phyloP scores from a whole-genome alignment of 441 rosid species.

The Gossypium schwendimanii region DNA sequence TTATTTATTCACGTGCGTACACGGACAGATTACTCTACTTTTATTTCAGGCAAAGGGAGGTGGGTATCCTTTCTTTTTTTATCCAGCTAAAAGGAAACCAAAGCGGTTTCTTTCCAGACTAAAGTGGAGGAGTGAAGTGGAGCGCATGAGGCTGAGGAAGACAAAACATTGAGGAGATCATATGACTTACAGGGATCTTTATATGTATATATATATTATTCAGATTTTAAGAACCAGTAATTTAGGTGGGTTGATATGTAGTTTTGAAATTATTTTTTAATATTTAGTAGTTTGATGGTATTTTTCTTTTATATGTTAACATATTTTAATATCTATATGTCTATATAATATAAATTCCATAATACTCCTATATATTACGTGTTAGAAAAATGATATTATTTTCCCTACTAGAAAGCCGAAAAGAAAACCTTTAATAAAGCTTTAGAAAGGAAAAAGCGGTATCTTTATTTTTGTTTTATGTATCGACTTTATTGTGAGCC shows the following conservation, averaged over 20 bases:
- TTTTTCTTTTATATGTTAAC: neutral
- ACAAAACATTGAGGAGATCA: neutral
- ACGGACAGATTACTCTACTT: neutral
- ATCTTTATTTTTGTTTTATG: neutral
- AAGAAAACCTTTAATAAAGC: neutral
- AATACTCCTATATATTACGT: too few species aligned
- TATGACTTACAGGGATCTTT: neutral
- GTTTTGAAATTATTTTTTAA: too few species aligned
- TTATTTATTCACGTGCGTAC: neutral
- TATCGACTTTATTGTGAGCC: neutral
- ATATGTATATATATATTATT: neutral
- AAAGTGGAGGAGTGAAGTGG: constrained; percentile 1
- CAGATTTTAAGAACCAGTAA: neutral
- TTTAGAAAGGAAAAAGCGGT: neutral
- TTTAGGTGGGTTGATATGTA: neutral
- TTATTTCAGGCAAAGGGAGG: neutral
- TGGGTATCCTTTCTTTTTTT: neutral
- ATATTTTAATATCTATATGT: neutral
- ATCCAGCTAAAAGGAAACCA: neutral
- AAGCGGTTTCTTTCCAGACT: neutral
- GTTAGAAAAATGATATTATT: neutral
- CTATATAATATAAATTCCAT: too few species aligned
- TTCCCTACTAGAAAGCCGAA: neutral
- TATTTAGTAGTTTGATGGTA: too few species aligned
- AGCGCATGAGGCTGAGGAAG: neutral